Conservation (phyloP, 2,329 filamentous ascomycete genomes). For the Tolypocladium inflatum region DNA sequence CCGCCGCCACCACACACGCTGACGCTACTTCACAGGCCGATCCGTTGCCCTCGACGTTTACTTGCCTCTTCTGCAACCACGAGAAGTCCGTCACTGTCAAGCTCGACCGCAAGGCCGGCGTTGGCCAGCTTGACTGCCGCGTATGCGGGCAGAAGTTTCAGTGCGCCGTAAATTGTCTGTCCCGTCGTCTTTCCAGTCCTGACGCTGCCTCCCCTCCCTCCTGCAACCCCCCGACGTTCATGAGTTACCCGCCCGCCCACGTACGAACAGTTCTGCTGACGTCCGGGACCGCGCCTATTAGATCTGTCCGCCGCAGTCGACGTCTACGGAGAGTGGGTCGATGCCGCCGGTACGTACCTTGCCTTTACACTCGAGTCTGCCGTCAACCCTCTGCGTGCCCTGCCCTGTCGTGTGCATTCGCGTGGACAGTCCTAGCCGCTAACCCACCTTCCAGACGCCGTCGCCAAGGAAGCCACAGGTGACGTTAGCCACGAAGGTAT, state of each 20-base stretch:
- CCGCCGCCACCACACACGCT: not conserved
- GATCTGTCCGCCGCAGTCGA: conserved; percentile 87
- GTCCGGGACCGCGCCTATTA: conserved; percentile 22
- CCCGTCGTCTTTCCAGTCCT: not conserved
- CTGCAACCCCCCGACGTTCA: no score
- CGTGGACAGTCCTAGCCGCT: not conserved
- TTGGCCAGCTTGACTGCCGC: conserved; percentile 81
- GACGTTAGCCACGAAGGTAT: conserved; percentile 18
- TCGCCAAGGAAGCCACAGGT: conserved; percentile 36
- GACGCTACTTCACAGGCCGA: conserved; percentile 41
- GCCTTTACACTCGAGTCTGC: not conserved
- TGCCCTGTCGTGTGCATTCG: not conserved
- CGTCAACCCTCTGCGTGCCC: not conserved
- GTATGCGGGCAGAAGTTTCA: conserved; percentile 92
- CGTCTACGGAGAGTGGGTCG: conserved; percentile 97
- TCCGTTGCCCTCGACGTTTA: conserved; percentile 72
- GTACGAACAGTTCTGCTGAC: conserved; percentile 4
- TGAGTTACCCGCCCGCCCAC: no score
- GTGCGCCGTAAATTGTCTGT: conserved; percentile 80
- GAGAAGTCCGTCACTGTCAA: conserved; percentile 87
- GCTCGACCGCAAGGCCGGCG: conserved; percentile 83
- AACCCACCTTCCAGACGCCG: conserved; percentile 28
- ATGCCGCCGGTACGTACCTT: conserved; percentile 53
- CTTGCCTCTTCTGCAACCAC: conserved; percentile 97
- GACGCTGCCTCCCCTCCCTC: not conserved